phyloP scores from a whole-genome alignment of 2,329 filamentous ascomycete genomes.

The Helicocarpus griseus region DNA sequence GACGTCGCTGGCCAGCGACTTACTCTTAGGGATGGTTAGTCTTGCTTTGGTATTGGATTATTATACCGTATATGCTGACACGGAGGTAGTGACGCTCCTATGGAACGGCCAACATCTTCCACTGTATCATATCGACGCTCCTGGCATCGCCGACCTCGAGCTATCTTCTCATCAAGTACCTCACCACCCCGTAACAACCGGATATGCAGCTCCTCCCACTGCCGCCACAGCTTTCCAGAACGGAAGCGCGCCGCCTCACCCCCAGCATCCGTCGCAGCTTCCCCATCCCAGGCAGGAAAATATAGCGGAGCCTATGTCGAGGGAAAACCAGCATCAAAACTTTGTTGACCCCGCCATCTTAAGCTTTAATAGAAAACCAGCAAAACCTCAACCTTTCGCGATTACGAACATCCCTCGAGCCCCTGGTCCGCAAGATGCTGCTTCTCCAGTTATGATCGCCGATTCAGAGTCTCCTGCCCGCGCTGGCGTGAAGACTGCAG shows the following conservation, averaged over 20 bases:
- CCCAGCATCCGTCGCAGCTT: conserved; percentile 6
- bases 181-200: background rate
- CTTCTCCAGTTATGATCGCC: conserved; percentile 23
- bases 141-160: conserved; percentile 50
- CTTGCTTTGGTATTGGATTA: background rate
- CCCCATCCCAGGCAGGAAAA: conserved; percentile 9
- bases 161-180: conserved; percentile 30
- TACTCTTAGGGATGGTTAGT: conserved; percentile 60
- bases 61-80: conserved; percentile 15
- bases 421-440: conserved; percentile 9
- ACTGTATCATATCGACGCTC: conserved; percentile 47
- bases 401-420: conserved; percentile 1
- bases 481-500: conserved; percentile 5
- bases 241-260: background rate
- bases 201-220: background rate
- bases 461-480: conserved; percentile 17
- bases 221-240: background rate
- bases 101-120: conserved; percentile 44
- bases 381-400: conserved; percentile 19
- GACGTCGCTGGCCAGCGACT: conserved; percentile 61
- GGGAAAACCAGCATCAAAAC: conserved; percentile 22
- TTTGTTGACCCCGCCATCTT: conserved; percentile 80
- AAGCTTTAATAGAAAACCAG: conserved; percentile 45
- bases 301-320: conserved; percentile 13
- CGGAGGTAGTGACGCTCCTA: conserved; percentile 38